Base-by-base conservation (phyloP, 2,329 filamentous ascomycete species). In the Pseudogymnoascus verrucosus region DNA sequence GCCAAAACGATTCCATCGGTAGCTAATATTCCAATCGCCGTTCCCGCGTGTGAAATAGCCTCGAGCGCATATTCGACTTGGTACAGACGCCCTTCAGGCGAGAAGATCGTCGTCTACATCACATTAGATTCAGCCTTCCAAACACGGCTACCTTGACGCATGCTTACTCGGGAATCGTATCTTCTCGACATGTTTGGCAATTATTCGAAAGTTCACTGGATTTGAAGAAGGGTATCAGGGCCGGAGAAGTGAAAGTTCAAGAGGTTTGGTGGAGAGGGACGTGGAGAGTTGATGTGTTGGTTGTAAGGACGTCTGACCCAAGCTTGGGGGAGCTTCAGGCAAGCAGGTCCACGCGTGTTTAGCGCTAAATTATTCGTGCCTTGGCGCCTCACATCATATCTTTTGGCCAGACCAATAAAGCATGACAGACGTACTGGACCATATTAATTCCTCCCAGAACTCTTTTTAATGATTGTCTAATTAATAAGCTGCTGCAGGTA, bases 21-120 rank as follows among this genome's bases (percentile, higher is more conserved):
- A 69, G 96, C 95, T 69, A 99, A 84, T 74, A 99, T 97, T 63
- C 95, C 95, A 72, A 99, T 88, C 69, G 95, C 95, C 60, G 95
- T 99, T 71, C 95, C 95, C 70, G 95, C 95, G 74, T 99, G 95
- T 69, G 95, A 99, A 75, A 99, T 99, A 75, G 95, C 95, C 78
- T 99, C 95, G 62, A 99, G 86, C 26, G 95, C 96, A 84, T 99
- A 99, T 85, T 99, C 95, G 73, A 99, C 95, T 80, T 99, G 95
- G 79, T 99, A 99, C 66, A 99, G 86, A 74, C 95, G 93, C 68
- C 95, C 95, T 81, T 99, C 95, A 65, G 95, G 95, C 66, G 95
- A 99, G 87, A 99, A 99, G 85, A 99, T 99, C 76, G 95, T 99
- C 72, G 95, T 99, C 93, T 96, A 54, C n/a, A 34, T 61, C 36